phyloP scores from a whole-genome alignment of 1,284 basidiomycete genomes.

The Irpex sp. region DNA sequence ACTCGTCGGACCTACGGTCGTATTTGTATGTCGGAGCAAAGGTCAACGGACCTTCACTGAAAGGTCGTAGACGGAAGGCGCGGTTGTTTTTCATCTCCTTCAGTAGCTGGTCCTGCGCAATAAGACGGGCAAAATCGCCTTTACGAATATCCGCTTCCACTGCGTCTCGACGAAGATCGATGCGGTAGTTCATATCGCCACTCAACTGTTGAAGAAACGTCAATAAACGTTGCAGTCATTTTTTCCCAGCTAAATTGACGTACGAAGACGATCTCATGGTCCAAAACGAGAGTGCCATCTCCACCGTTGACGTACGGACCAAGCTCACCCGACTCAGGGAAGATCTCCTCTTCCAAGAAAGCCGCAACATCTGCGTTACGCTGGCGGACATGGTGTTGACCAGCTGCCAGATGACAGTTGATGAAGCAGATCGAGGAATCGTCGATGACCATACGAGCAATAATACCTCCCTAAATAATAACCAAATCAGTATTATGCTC shows the following conservation, averaged over 20 bases:
- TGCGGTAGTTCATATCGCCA: slow-evolving; percentile 91
- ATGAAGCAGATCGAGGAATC: slow-evolving; percentile 93
- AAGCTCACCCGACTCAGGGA: slow-evolving; percentile 52
- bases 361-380: slow-evolving; percentile 86
- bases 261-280: slow-evolving; percentile 93
- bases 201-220: slow-evolving; percentile 46
- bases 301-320: slow-evolving; percentile 85
- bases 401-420: slow-evolving; percentile 96
- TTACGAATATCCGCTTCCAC: slow-evolving; percentile 68
- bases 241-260: slow-evolving; percentile 29
- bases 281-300: slow-evolving; percentile 90
- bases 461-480: slow-evolving; percentile 76
- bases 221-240: background rate
- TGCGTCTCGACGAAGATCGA: slow-evolving; percentile 84
- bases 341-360: slow-evolving; percentile 79
- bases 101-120: slow-evolving; percentile 83
- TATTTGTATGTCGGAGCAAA: slow-evolving; percentile 97
- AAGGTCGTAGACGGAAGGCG: slow-evolving; percentile 80
- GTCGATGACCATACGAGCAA: slow-evolving; percentile 86
- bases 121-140: slow-evolving; percentile 62
- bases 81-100: slow-evolving; percentile 88
- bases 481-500: background rate
- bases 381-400: slow-evolving; percentile 78
- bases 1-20: slow-evolving; percentile 73
- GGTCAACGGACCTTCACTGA: slow-evolving; percentile 78